Conservation (phyloP, 805 yeast genomes). For the Candida krabiensis region DNA sequence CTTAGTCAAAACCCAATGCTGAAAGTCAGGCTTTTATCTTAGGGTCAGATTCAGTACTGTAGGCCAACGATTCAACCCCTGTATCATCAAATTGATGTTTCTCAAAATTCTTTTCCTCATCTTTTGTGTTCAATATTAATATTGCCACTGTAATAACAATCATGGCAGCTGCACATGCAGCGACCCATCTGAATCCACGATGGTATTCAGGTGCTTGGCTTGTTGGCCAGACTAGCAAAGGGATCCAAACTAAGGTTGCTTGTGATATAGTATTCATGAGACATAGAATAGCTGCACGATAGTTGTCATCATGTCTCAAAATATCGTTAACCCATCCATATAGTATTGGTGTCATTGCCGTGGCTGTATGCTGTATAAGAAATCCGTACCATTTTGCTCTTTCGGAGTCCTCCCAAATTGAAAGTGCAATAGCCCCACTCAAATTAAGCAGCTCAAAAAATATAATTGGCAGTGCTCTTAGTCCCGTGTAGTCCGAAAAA, state of each 20-base stretch:
- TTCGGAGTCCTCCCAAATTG: conserved; percentile 48
- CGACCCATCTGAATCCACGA: conserved; percentile 32
- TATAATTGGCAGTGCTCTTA: neutral
- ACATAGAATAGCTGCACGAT: conserved; percentile 37
- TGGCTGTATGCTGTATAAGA: conserved; percentile 41
- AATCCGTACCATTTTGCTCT: conserved; percentile 40
- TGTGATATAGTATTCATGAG: conserved; percentile 43
- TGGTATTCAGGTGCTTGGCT: conserved; percentile 38
- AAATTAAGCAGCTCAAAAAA: conserved; percentile 41
- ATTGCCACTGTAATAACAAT: neutral
- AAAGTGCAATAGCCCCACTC: conserved; percentile 32
- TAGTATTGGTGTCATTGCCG: conserved; percentile 54
- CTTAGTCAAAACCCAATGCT: no score
- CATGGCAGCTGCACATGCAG: neutral
- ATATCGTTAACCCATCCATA: conserved; percentile 55
- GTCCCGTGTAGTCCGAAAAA: conserved; percentile 20
- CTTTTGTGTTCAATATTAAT: neutral
- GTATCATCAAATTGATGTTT: neutral
- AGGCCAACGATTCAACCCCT: no score
- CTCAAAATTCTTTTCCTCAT: neutral
- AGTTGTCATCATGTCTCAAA: conserved; percentile 42
- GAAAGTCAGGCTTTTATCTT: no score
- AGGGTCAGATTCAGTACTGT: no score
- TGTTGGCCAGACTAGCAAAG: conserved; percentile 44
- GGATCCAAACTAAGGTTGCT: conserved; percentile 42